Base-by-base conservation (phyloP, 2,329 filamentous ascomycete genomes). In the Pseudocercospora eumusae region DNA sequence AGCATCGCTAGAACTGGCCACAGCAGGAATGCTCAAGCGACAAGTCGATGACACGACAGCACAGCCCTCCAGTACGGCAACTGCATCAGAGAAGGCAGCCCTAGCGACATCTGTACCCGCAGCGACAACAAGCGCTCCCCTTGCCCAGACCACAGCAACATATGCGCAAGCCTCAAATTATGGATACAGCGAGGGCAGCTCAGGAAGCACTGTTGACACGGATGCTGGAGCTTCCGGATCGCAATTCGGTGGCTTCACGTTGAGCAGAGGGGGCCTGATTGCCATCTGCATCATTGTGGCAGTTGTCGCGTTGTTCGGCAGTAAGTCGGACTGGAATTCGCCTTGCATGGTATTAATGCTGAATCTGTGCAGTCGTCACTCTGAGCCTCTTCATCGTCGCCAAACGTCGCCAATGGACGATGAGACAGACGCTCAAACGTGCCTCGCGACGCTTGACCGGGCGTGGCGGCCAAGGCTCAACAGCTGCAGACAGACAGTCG, bases 331-430 rank as follows among this genome's bases (percentile, higher is more conserved):
- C 7, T 2, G 15, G 6, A 18, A 6, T 18, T 5, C 4, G 2
- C 13, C 2, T 8, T n/a, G 36, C n/a, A 40, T 7, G n/a, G 36
- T 40, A 8, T 40, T 18, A 5, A 18, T n/a, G 36, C 36, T 40
- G 18, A 40, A n/a, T 4, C 21, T 47, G 6, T 81, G 80, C 3
- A 89, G 89, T 88, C 65, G 82, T 81, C 21, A 88, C 84, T 33
- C 84, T 86, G 2, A 78, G 86, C 2, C 84, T 95, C 27, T 96
- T 90, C 79, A 91, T 88, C 75, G 75, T 93, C 40, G 89, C 91
- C 59, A 95, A 95, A 81, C 92, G 91, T 79, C 86, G 88, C 52
- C 90, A 93, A 75, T 95, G 91, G 91, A 89, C 87, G 67, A 81
- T 95, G 68, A 85, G 87, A 62, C 86, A 90, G 73, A 89, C 83